Conservation (phyloP, 1,284 basidiomycete species). For the Sutorius eximius region DNA sequence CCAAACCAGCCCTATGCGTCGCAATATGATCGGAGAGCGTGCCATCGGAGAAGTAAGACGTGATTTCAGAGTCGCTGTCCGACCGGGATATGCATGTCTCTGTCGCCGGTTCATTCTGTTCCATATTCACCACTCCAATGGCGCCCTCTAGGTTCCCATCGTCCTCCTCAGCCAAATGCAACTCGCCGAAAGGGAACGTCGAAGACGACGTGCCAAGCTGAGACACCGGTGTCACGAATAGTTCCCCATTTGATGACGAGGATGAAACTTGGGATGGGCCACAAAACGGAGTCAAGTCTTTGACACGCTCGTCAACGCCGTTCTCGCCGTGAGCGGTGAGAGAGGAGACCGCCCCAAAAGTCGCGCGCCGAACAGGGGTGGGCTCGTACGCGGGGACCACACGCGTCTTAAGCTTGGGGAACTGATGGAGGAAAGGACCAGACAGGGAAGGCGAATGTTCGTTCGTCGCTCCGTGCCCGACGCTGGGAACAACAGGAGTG, state of each 20-base stretch:
- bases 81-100: neutral
- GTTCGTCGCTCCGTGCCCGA: neutral
- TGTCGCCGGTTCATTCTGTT: neutral
- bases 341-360: neutral
- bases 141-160: neutral
- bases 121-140: neutral
- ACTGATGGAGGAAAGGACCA: neutral
- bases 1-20: neutral
- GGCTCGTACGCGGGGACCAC: neutral
- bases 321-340: neutral
- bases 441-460: neutral
- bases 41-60: constrained; percentile 13
- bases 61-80: neutral
- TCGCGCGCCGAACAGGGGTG: neutral
- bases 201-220: neutral
- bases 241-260: neutral
- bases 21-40: constrained; percentile 2
- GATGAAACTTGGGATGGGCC: neutral
- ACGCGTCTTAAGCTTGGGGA: neutral
- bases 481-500: neutral
- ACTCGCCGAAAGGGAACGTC: neutral
- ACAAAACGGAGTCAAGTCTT: neutral
- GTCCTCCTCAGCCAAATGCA: constrained; percentile 12
- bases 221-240: neutral
- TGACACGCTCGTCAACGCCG: neutral